These are phyloP conservation scores for Corymbia maculata DNA, from an alignment of 345 rosid genomes.

Conservation along the genomic window DNA sequence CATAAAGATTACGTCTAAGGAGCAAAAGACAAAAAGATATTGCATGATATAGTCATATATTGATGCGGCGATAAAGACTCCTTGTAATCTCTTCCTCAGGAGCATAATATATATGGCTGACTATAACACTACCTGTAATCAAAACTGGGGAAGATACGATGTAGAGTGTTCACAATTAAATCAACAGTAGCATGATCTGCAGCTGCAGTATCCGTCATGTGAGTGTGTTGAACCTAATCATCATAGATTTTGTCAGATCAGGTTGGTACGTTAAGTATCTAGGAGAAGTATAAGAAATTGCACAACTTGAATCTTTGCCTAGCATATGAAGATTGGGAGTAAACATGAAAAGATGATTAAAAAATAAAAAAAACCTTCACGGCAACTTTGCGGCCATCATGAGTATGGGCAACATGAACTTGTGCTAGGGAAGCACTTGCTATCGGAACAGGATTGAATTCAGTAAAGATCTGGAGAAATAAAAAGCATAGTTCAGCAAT, in stretches of 20 bases:
- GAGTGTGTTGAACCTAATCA: conserved; percentile 85
- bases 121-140: conserved; percentile 61
- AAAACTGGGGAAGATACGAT: conserved; percentile 80
- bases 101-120: neutral
- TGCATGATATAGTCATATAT: neutral
- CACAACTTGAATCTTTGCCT: neutral
- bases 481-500: neutral
- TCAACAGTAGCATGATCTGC: conserved; percentile 85
- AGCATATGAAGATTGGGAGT: neutral
- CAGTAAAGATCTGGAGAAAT: conserved; percentile 43
- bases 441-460: conserved; percentile 84
- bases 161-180: conserved; percentile 67
- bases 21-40: neutral
- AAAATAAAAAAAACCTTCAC: conserved; percentile 55
- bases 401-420: conserved; percentile 87
- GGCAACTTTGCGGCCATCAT: conserved; percentile 73
- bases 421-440: conserved; percentile 99
- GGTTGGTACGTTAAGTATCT: neutral
- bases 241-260: neutral
- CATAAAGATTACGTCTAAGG: neutral
- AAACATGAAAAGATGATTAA: neutral
- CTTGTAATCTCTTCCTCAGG: neutral
- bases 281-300: neutral
- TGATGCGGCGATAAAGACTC: neutral
- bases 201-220: conserved; percentile 89